Base-by-base conservation (phyloP, 2,329 filamentous ascomycete species). In the Fusarium concolor region DNA sequence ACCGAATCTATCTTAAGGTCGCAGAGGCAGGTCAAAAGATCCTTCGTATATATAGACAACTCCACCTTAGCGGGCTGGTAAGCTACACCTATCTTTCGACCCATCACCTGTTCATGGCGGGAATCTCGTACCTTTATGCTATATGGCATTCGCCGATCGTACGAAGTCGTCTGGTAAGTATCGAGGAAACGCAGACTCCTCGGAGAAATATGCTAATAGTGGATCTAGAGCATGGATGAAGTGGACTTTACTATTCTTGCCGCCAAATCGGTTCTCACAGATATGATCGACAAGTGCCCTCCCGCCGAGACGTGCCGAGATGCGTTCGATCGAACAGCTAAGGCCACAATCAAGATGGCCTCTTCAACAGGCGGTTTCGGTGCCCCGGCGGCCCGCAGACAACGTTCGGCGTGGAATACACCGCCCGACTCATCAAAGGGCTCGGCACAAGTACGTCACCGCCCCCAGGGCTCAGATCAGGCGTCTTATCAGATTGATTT, bases 1-100 rank as follows among this genome's bases (percentile, higher is more conserved):
- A 98, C 71, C 85, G 92, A 43, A 93, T 98, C 43, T 97, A 97
- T 75, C 85, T 97, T 69, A 97, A 97, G 79, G 93, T 97, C 28
- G 96, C 96, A 1, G 94, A 97, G 79, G 95, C 95, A 31, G 95
- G 95, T 0, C 94, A 97, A 78, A 96, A 92, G 79, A 95, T 97
- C 4, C 81, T 98, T 75, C 92, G 94, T 63, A 86, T 97, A 35
- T 98, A 98, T 79, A 86, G 95, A 52, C 93, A 97, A 75, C 83
- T 98, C 62, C 95, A 98, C 78, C 85, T 94, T 11, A 89, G 93
- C 58, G 91, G 93, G 52, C 85, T 97, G 39, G 95, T 98, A 55
- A 98, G 97, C 79, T 97, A 97, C 77, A 98, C 95, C 0, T 98
- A 96, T 78, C 82, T 98, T 54, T 94, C 96, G 3, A 97, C 96